phyloP scores from a whole-genome alignment of 1,139 yeast species.

The Pichia sp. region DNA sequence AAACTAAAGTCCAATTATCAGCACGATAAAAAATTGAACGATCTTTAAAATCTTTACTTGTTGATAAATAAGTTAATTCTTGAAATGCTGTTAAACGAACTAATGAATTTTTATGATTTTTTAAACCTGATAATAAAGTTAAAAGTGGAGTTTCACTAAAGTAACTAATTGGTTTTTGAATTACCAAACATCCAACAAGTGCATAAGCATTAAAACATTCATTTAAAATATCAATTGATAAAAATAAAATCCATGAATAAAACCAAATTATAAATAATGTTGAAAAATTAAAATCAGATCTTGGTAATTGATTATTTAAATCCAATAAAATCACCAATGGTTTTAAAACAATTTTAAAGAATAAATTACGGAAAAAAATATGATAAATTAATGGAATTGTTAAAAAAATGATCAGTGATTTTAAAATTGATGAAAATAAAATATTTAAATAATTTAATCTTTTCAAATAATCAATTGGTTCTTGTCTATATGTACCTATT shows the following conservation, averaged over 20 bases:
- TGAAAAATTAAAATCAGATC: conserved; percentile 35
- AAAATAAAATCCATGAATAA: conserved; percentile 30
- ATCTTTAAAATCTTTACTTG: conserved; percentile 41
- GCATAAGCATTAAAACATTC: conserved; percentile 66
- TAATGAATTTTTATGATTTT: conserved; percentile 46
- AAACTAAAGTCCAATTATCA: conserved; percentile 46
- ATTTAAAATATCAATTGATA: conserved; percentile 59
- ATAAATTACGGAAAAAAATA: conserved; percentile 38
- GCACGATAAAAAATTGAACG: conserved; percentile 49
- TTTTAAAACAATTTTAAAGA: conserved; percentile 10
- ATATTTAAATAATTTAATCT: conserved; percentile 8
- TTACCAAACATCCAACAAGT: conserved; percentile 75
- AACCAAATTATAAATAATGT: conserved; percentile 35
- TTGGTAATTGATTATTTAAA: conserved; percentile 34
- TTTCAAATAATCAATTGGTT: conserved; percentile 33
- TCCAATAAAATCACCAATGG: conserved; percentile 19
- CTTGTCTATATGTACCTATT: conserved; percentile 38
- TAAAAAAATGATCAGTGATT: conserved; percentile 28
- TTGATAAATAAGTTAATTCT: conserved; percentile 59
- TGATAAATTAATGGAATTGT: conserved; percentile 45
- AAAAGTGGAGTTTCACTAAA: conserved; percentile 67
- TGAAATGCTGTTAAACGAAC: conserved; percentile 67
- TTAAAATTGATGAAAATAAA: conserved; percentile 14
- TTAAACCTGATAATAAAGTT: conserved; percentile 68
- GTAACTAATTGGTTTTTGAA: conserved; percentile 62